These are phyloP conservation scores for Fusarium longipes DNA, from an alignment of 2,329 filamentous ascomycete species.

Conservation along the genomic window DNA sequence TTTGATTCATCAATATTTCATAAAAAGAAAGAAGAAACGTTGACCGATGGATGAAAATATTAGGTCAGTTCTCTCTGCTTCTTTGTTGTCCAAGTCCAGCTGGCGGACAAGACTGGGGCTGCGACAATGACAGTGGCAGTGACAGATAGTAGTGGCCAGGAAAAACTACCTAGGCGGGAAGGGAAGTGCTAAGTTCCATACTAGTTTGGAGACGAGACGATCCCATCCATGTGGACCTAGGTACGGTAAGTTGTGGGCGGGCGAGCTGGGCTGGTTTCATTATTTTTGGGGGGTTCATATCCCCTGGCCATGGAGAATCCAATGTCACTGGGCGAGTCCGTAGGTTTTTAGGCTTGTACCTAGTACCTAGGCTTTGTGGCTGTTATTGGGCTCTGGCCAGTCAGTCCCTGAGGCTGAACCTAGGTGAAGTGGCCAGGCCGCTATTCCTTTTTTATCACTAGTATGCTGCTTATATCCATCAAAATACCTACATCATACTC, in stretches of 20 bases:
- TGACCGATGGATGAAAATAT: background rate
- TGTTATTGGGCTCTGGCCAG: background rate
- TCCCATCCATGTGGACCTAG: conserved; percentile 15
- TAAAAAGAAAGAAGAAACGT: background rate
- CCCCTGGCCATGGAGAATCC: background rate
- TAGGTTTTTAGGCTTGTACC: background rate
- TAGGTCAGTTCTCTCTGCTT: no score
- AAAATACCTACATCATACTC: no score
- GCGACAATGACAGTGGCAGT: background rate
- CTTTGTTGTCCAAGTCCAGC: background rate
- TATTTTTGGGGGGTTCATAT: background rate
- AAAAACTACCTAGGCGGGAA: background rate
- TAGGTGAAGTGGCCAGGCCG: background rate
- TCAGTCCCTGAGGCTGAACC: no score
- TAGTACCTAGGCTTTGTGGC: conserved; percentile 12
- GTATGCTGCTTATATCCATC: background rate
- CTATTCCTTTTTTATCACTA: background rate
- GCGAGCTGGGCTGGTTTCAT: background rate
- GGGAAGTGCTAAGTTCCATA: background rate
- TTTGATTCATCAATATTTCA: no score
- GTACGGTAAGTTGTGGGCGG: no score
- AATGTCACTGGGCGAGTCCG: conserved; percentile 6
- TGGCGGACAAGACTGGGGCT: background rate
- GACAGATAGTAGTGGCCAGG: background rate
- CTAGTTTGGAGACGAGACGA: background rate